Percentiles rank a stretch among this genome's conserved stretches.
Conservation (phyloP, 208 protist genomes). For the Leishmania tarentolae region DNA sequence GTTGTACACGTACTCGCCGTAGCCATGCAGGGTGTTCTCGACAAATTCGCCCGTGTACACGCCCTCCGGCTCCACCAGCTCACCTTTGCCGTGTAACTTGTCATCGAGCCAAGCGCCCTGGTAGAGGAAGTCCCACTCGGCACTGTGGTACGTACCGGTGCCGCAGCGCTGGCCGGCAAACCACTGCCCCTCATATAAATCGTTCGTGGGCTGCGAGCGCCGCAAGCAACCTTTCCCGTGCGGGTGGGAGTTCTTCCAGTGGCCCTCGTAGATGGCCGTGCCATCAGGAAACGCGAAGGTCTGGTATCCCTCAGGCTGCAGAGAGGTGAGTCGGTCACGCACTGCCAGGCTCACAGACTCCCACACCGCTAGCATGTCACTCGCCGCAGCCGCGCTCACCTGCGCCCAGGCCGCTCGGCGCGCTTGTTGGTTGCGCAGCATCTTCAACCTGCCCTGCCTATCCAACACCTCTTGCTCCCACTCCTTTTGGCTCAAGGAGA, state of each 20-base stretch:
- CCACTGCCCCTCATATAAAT: slow-evolving; percentile 92
- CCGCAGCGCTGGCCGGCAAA: slow-evolving; percentile 79
- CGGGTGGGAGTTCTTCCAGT: slow-evolving; percentile 86
- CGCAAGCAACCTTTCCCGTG: slow-evolving; percentile 82
- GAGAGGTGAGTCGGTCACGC: slow-evolving; percentile 54
- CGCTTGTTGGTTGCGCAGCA: slow-evolving; percentile 54
- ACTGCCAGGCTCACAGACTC: slow-evolving; percentile 54
- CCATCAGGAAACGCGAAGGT: slow-evolving; percentile 81
- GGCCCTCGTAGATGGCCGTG: slow-evolving; percentile 83
- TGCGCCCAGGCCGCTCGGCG: slow-evolving; percentile 51
- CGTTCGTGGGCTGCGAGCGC: slow-evolving; percentile 45
- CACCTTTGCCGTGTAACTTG: slow-evolving; percentile 81
- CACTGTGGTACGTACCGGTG: slow-evolving; percentile 59
- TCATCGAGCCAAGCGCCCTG: slow-evolving; percentile 84
- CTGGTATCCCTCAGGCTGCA: slow-evolving; percentile 80
- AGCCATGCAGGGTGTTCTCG: slow-evolving; percentile 75
- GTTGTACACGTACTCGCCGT: slow-evolving; percentile 87
- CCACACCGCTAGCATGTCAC: slow-evolving; percentile 47
- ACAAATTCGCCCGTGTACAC: slow-evolving; percentile 83
- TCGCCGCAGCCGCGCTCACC: slow-evolving; percentile 41
- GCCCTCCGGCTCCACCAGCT: slow-evolving; percentile 81
- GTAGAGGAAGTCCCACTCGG: slow-evolving; percentile 69
- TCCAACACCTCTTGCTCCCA: slow-evolving; percentile 37
- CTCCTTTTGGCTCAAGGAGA: slow-evolving; percentile 39
- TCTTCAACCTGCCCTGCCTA: slow-evolving; percentile 42